Evolutionary conservation across 441 rosid genomes (phyloP).

Genomic region (Pelargonium fulgidum): DNA sequence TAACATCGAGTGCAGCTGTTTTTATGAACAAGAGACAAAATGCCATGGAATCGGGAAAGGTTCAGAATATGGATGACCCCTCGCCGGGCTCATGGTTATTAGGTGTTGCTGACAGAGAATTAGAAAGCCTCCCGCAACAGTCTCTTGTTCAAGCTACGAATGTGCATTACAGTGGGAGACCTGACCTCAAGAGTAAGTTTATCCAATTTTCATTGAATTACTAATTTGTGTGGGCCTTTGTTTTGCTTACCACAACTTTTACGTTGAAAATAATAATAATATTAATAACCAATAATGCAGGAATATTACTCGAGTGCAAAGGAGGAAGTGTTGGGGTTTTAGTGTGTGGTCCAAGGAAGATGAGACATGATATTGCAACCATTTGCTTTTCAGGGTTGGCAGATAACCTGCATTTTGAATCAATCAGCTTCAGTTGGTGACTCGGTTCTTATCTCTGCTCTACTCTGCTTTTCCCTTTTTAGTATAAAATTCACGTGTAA

Average conservation of each 20-base stretch:
- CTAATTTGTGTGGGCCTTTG: not conserved
- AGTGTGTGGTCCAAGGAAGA: slow-evolving; percentile 64
- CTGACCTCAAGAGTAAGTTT: slow-evolving; percentile 38
- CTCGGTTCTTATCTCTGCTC: not conserved
- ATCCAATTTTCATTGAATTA: not conserved
- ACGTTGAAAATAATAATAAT: not conserved
- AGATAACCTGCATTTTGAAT: slow-evolving; percentile 57
- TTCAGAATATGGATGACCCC: slow-evolving; percentile 31
- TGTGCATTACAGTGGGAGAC: slow-evolving; percentile 61
- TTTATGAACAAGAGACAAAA: slow-evolving; percentile 48
- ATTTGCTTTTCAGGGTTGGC: slow-evolving; percentile 59
- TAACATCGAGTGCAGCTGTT: slow-evolving; percentile 44
- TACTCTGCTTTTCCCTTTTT: not conserved
- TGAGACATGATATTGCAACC: slow-evolving; percentile 68
- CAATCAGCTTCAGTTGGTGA: slow-evolving; percentile 84
- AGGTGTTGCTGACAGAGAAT: slow-evolving; percentile 33
- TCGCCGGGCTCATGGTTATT: slow-evolving; percentile 18
- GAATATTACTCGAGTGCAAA: slow-evolving; percentile 32
- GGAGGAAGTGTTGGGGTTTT: slow-evolving; percentile 63
- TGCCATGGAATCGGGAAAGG: slow-evolving; percentile 32
- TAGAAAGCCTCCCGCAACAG: slow-evolving; percentile 56
- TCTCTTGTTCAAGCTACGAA: slow-evolving; percentile 42
- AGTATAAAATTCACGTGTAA: not conserved
- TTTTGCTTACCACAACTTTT: not conserved
- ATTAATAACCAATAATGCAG: slow-evolving; percentile 24